phyloP scores from a whole-genome alignment of 2,329 filamentous ascomycete genomes.

The Esteya vermicola region DNA sequence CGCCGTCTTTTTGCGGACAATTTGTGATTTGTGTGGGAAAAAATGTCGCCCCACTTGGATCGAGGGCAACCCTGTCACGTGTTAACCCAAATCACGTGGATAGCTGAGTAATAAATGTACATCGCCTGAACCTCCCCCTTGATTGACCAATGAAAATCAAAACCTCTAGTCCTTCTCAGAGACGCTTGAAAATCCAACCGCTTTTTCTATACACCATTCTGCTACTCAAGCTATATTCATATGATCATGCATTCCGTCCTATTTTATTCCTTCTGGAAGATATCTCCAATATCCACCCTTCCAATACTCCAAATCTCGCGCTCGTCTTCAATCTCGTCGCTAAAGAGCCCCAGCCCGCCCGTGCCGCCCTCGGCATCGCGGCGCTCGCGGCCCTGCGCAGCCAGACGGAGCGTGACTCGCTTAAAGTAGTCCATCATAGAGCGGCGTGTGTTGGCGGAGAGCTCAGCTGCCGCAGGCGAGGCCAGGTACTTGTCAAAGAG shows the following conservation, averaged over 20 bases:
- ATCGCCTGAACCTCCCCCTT: too few relatives aligned
- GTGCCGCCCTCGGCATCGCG: slow-evolving; percentile 82
- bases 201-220: not conserved
- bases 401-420: slow-evolving; percentile 71
- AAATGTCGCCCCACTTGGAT: too few relatives aligned
- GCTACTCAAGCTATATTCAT: too few relatives aligned
- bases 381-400: slow-evolving; percentile 75
- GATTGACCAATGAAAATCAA: too few relatives aligned
- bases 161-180: too few relatives aligned
- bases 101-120: not conserved
- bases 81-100: slow-evolving; percentile 1
- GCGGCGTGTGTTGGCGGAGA: slow-evolving; percentile 51
- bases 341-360: slow-evolving; percentile 71
- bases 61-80: slow-evolving; percentile 13
- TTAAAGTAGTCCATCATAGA: slow-evolving; percentile 98
- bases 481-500: slow-evolving; percentile 88
- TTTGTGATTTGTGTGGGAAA: slow-evolving; percentile 10
- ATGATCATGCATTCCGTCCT: not conserved
- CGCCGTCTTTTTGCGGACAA: too few relatives aligned
- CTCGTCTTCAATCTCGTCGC: slow-evolving; percentile 89
- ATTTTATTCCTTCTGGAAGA: slow-evolving; percentile 26
- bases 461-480: slow-evolving; percentile 44
- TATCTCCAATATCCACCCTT: slow-evolving; percentile 63
- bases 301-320: slow-evolving; percentile 93
- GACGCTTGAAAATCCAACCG: too few relatives aligned